These are phyloP conservation scores for Colletotrichum salicis DNA, from an alignment of 2,329 filamentous ascomycete genomes.

Conservation along the genomic window DNA sequence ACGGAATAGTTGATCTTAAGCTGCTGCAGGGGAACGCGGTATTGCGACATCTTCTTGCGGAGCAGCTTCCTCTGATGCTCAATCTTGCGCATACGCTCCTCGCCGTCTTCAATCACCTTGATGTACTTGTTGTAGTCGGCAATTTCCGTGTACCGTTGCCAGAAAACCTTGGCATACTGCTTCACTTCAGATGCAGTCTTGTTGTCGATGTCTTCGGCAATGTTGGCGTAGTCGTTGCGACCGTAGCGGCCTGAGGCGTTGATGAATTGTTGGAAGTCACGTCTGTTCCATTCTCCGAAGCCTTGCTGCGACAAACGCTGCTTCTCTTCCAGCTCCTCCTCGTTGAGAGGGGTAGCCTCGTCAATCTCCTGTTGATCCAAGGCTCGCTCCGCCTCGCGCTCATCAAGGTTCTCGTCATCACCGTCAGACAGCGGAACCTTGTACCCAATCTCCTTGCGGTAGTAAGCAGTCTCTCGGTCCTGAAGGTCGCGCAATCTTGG, in stretches of 20 bases:
- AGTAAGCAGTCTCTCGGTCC: conserved; percentile 94
- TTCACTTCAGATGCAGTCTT: conserved; percentile 88
- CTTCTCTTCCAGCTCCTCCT: conserved; percentile 91
- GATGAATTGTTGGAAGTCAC: conserved; percentile 98
- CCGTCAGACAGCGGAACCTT: conserved; percentile 92
- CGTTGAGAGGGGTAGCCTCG: conserved; percentile 85
- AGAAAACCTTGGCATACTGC: conserved; percentile 93
- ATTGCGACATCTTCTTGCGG: conserved; percentile 94
- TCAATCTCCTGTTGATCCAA: conserved; percentile 94
- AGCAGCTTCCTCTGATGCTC: conserved; percentile 94
- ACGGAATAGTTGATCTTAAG: conserved; percentile 99
- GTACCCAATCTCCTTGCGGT: conserved; percentile 95
- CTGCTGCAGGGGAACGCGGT: conserved; percentile 96
- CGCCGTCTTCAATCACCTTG: conserved; percentile 89
- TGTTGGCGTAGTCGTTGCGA: conserved; percentile 84
- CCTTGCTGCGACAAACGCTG: conserved; percentile 82
- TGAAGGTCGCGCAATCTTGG: conserved; percentile 85
- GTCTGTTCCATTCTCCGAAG: conserved; percentile 94
- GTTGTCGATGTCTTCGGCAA: conserved; percentile 89
- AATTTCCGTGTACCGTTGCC: conserved; percentile 93
- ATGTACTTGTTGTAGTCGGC: conserved; percentile 90
- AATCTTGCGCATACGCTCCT: conserved; percentile 88
- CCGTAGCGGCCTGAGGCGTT: conserved; percentile 95
- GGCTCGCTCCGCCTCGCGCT: conserved; percentile 87
- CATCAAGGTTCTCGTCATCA: conserved; percentile 84